Conservation (phyloP, 2,329 filamentous ascomycete species). For the Alternaria sp. region DNA sequence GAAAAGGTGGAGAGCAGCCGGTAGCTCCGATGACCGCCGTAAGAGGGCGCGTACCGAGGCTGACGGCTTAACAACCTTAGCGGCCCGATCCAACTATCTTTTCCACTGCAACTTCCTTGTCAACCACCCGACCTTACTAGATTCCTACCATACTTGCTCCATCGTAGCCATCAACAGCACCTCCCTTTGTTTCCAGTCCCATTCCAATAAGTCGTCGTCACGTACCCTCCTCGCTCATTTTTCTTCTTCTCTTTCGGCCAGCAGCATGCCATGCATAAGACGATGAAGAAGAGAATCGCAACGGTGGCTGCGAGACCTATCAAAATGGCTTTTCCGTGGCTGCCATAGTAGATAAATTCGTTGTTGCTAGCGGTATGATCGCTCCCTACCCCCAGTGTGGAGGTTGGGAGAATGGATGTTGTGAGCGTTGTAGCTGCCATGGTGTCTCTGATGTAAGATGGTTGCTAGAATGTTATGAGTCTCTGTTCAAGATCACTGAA, state of each 20-base stretch:
- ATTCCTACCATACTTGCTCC: neutral
- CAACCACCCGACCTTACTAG: neutral
- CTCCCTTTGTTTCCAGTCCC: neutral
- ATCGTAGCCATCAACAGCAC: neutral
- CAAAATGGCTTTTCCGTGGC: neutral
- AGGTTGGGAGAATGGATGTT: neutral
- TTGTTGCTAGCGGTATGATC: neutral
- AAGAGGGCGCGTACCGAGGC: too few species aligned
- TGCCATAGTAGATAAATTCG: neutral
- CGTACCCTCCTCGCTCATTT: neutral
- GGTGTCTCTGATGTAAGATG: neutral
- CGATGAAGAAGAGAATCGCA: neutral
- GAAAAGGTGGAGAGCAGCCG: too few species aligned
- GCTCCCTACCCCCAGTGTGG: neutral
- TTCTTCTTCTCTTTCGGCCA: conserved; percentile 1
- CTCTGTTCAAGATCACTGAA: neutral
- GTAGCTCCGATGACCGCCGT: too few species aligned
- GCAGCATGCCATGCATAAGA: neutral
- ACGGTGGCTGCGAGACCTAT: conserved; percentile 1
- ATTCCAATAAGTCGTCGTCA: neutral
- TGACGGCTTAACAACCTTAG: too few species aligned
- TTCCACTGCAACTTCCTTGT: too few species aligned
- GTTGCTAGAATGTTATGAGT: neutral
- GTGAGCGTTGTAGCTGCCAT: neutral
- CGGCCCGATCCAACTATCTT: neutral